Evolutionary conservation across 805 yeast species (phyloP).

Genomic region (Wickerhamomyces canadensis): DNA sequence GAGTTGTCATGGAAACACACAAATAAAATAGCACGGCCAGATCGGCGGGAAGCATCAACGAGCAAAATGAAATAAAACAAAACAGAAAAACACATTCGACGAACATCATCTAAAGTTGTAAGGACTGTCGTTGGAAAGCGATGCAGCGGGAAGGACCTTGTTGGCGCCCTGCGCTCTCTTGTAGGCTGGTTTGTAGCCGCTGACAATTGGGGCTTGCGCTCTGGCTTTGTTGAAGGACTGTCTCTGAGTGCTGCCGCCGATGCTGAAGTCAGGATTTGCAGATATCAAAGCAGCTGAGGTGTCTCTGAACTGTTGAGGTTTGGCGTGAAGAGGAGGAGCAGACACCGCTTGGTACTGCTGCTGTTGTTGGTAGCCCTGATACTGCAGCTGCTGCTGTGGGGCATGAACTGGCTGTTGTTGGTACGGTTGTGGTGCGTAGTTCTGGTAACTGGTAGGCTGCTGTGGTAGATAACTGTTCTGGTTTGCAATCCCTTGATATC

Average conservation of each 20-base stretch:
- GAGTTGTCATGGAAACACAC: not conserved
- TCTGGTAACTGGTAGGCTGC: not conserved
- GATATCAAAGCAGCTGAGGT: constrained; percentile 39
- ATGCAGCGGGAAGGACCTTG: constrained; percentile 35
- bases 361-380: not conserved
- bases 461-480: not conserved
- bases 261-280: constrained; percentile 44
- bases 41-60: too few relatives aligned
- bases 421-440: constrained; percentile 3
- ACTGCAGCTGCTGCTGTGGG: constrained; percentile 10
- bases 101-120: constrained; percentile 33
- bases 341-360: constrained; percentile 2
- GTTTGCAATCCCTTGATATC: not conserved
- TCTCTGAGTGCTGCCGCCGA: constrained; percentile 15
- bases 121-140: constrained; percentile 37
- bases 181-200: constrained; percentile 34
- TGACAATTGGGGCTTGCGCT: constrained; percentile 10
- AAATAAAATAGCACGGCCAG: too few relatives aligned
- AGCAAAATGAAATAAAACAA: not conserved
- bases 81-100: not conserved
- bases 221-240: constrained; percentile 4
- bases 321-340: constrained; percentile 10
- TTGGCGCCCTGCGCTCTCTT: constrained; percentile 29
- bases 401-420: constrained; percentile 14
- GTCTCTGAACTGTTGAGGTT: constrained; percentile 9